These are phyloP conservation scores for Phytopythium chamaehyphon DNA, from an alignment of 352 stramenopile genomes.

Conservation along the genomic window DNA sequence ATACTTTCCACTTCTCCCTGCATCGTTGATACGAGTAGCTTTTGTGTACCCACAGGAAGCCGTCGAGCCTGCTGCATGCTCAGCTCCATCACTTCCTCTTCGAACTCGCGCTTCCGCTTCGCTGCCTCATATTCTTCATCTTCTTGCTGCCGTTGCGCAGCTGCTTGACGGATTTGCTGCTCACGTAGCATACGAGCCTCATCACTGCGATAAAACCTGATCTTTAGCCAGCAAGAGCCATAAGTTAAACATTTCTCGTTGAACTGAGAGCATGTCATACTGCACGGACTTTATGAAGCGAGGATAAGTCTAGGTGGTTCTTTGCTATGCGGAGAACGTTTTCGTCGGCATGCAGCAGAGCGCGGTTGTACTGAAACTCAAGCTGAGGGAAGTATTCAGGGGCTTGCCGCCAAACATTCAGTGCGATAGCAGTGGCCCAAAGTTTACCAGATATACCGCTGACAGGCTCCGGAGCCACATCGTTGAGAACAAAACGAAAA, in stretches of 20 bases:
- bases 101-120: constrained; percentile 21
- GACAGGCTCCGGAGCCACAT: constrained; percentile 28
- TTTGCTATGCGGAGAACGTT: constrained; percentile 41
- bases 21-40: constrained; percentile 38
- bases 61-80: constrained; percentile 34
- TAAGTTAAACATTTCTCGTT: no score
- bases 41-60: constrained; percentile 33
- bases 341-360: constrained; percentile 61
- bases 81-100: constrained; percentile 31
- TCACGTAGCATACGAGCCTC: constrained; percentile 46
- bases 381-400: constrained; percentile 61
- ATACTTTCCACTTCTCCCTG: constrained; percentile 30
- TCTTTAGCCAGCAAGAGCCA: constrained; percentile 20
- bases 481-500: constrained; percentile 54
- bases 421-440: constrained; percentile 56
- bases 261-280: no score
- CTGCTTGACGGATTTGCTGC: constrained; percentile 32
- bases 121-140: constrained; percentile 35
- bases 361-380: constrained; percentile 46
- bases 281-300: constrained; percentile 25
- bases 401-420: constrained; percentile 50
- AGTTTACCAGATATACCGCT: constrained; percentile 45
- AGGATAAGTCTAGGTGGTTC: constrained; percentile 33
- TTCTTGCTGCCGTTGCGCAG: constrained; percentile 38
- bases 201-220: constrained; percentile 51